phyloP scores from a whole-genome alignment of 495 filamentous ascomycete genomes.

The Halenospora varia region DNA sequence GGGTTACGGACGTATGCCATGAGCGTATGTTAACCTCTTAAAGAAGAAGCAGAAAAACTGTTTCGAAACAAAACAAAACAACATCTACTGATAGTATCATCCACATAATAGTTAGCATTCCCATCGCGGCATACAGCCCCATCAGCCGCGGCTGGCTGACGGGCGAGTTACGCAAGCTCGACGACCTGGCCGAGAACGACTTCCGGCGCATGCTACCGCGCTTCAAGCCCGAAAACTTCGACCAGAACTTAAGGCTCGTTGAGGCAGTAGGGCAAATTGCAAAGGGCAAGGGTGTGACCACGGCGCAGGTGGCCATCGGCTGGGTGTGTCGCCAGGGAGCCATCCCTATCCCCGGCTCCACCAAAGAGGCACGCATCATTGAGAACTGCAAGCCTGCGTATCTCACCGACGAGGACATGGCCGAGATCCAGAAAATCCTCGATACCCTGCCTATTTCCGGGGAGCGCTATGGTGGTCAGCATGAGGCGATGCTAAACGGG shows the following conservation, averaged over 20 bases:
- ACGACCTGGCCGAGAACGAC: not conserved
- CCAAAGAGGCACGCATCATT: conserved; percentile 40
- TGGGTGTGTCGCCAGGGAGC: conserved; percentile 63
- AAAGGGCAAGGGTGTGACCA: conserved; percentile 48
- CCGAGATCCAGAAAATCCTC: not conserved
- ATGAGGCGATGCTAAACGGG: no score
- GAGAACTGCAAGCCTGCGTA: conserved; percentile 45
- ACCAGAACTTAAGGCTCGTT: conserved; percentile 68
- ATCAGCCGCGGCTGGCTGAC: conserved; percentile 21
- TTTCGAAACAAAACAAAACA: no score
- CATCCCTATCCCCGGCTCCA: conserved; percentile 73
- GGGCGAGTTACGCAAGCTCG: not conserved
- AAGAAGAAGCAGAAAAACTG: no score
- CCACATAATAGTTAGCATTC: conserved; percentile 63
- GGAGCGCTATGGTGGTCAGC: no score
- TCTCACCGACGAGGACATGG: conserved; percentile 38
- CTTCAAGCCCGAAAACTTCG: conserved; percentile 65
- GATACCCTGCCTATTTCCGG: not conserved
- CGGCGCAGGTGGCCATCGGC: conserved; percentile 68
- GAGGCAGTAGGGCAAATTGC: conserved; percentile 43
- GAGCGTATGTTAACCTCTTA: conserved; percentile 55
- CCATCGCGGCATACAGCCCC: conserved; percentile 54
- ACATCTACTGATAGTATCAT: conserved; percentile 63
- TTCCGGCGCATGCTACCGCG: conserved; percentile 24
- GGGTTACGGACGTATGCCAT: conserved; percentile 32